phyloP scores from a whole-genome alignment of 345 rosid species.

The Luvunga scandens region DNA sequence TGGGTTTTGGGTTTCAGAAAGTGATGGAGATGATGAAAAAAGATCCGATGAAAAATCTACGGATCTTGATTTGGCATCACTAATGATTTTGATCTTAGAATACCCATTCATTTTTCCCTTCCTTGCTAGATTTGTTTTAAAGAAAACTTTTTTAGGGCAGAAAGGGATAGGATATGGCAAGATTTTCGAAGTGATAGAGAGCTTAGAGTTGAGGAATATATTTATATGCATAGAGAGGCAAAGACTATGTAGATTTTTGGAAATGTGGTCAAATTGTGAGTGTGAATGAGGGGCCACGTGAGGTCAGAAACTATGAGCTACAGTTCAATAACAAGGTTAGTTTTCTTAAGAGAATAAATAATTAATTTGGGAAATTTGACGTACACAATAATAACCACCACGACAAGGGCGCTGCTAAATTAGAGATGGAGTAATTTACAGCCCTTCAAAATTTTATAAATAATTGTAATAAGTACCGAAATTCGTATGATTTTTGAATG shows the following conservation, averaged over 20 bases:
- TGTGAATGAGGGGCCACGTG: background rate
- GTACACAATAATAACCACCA: too few species aligned
- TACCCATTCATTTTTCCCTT: conserved; percentile 33
- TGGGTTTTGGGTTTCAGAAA: conserved; percentile 9
- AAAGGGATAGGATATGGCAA: background rate
- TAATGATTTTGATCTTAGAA: conserved; percentile 35
- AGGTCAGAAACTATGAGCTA: background rate
- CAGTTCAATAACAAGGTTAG: background rate
- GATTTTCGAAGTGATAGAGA: conserved; percentile 1
- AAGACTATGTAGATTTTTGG: background rate
- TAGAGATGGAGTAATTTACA: too few species aligned
- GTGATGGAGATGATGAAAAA: background rate
- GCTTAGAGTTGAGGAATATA: conserved; percentile 1
- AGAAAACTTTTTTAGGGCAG: background rate
- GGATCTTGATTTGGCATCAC: conserved; percentile 33
- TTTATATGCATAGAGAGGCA: background rate
- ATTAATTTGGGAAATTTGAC: background rate
- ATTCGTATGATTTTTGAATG: too few species aligned
- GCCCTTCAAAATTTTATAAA: too few species aligned
- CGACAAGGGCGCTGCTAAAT: too few species aligned
- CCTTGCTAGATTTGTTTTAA: background rate
- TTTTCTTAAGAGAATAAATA: background rate
- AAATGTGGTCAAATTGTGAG: conserved; percentile 12
- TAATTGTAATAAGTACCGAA: too few species aligned
- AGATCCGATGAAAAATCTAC: conserved; percentile 37